A percentile compares a stretch with the other conserved stretches of the same genome.
These are phyloP conservation scores for Kodamaea derodonti DNA, from an alignment of 1,139 yeast species.

Conservation along the genomic window DNA sequence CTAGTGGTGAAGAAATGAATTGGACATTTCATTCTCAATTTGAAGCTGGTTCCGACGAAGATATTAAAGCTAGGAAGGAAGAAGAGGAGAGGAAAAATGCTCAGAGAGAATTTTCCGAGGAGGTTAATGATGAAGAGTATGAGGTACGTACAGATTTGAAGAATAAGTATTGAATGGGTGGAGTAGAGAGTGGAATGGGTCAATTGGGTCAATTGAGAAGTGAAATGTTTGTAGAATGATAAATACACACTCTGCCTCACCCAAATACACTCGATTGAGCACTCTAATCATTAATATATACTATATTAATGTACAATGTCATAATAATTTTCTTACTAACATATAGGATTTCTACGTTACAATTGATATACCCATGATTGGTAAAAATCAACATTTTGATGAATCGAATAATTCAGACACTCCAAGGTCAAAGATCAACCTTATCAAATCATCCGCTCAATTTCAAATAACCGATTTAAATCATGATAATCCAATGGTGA, in stretches of 20 bases:
- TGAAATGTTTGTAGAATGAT: too few relatives aligned
- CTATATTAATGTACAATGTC: too few relatives aligned
- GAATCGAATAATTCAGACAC: slow-evolving; percentile 11
- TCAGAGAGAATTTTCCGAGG: slow-evolving; percentile 13
- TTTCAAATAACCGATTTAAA: slow-evolving; percentile 39
- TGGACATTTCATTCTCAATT: slow-evolving; percentile 71
- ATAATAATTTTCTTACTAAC: too few relatives aligned
- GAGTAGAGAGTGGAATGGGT: too few relatives aligned
- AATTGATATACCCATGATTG: slow-evolving; percentile 38
- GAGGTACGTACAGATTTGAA: slow-evolving; percentile 29
- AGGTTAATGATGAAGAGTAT: slow-evolving; percentile 19
- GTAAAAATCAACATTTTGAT: slow-evolving; percentile 18
- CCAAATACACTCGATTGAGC: too few relatives aligned
- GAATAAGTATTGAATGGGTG: background rate
- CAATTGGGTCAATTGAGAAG: too few relatives aligned
- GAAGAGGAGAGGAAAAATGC: slow-evolving; percentile 15
- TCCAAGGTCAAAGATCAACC: slow-evolving; percentile 13
- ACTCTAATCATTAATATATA: too few relatives aligned
- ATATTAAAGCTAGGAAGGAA: slow-evolving; percentile 48
- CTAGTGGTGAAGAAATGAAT: slow-evolving; percentile 85
- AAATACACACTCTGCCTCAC: too few relatives aligned
- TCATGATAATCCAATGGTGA: slow-evolving; percentile 33
- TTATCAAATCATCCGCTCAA: slow-evolving; percentile 40
- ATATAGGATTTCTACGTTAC: slow-evolving; percentile 39
- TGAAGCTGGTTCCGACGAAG: slow-evolving; percentile 80